phyloP scores from a whole-genome alignment of 176 grass and related monocot genomes.

The Avena eriantha region DNA sequence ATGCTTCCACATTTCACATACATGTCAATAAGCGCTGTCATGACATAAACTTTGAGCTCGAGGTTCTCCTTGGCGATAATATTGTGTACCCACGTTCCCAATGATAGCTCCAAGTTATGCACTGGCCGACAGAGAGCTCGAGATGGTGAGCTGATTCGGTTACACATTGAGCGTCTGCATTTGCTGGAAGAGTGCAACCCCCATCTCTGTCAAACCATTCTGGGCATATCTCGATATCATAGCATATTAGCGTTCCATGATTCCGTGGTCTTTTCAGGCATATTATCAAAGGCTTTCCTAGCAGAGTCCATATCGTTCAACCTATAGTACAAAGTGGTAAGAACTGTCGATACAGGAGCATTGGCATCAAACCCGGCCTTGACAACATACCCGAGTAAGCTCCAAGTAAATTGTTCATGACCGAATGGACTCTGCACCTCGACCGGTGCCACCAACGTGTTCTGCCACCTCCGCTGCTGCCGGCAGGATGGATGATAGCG shows the following conservation, averaged over 20 bases:
- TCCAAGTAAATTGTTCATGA: constrained; percentile 55
- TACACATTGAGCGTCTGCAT: constrained; percentile 67
- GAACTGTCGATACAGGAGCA: constrained; percentile 61
- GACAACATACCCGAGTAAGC: constrained; percentile 55
- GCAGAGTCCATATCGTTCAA: constrained; percentile 73
- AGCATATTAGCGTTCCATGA: constrained; percentile 65
- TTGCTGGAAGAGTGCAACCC: constrained; percentile 67
- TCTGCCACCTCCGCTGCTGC: constrained; percentile 53
- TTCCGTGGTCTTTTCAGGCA: constrained; percentile 70
- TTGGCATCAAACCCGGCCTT: constrained; percentile 57
- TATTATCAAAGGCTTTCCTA: constrained; percentile 67
- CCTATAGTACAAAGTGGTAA: constrained; percentile 71
- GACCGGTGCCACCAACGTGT: constrained; percentile 65
- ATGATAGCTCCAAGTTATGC: constrained; percentile 69
- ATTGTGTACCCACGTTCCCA: constrained; percentile 82
- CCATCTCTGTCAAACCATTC: constrained; percentile 64
- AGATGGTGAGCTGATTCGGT: constrained; percentile 73
- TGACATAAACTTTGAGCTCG: constrained; percentile 59
- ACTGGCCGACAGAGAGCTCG: constrained; percentile 73
- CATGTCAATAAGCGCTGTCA: constrained; percentile 74
- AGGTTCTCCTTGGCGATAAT: constrained; percentile 58
- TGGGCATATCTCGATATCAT: constrained; percentile 85
- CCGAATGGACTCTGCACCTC: constrained; percentile 65
- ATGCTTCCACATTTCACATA: constrained; percentile 85
- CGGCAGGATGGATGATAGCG: constrained; percentile 67